Conservation (phyloP, 768 basidiomycete genomes). For the Boletus rufocinnamomeus region DNA sequence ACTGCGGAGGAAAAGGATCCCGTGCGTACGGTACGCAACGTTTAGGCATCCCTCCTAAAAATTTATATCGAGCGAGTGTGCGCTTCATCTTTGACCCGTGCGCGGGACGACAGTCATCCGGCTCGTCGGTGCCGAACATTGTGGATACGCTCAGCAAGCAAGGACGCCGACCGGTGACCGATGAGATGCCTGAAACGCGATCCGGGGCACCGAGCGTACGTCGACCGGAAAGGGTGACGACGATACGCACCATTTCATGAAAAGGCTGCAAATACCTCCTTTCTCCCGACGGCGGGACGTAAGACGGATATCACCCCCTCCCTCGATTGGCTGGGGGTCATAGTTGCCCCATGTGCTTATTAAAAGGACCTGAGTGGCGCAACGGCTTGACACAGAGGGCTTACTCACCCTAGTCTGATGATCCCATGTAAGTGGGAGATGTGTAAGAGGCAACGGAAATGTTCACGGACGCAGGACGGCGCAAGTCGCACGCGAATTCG, state of each 20-base stretch:
- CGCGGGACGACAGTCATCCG: background rate
- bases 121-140: background rate
- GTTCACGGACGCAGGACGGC: background rate
- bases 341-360: background rate
- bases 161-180: slow-evolving; percentile 10
- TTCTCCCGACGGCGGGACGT: background rate
- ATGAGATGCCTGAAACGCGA: background rate
- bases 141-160: background rate
- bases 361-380: background rate
- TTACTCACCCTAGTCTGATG: background rate
- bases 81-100: slow-evolving; percentile 20
- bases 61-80: slow-evolving; percentile 9
- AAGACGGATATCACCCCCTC: background rate
- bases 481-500: background rate
- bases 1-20: background rate
- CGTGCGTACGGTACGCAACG: background rate
- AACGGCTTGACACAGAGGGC: background rate
- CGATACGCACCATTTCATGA: background rate
- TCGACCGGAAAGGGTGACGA: background rate
- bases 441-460: too few relatives aligned
- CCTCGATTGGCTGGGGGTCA: background rate
- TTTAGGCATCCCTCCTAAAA: background rate
- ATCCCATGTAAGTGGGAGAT: background rate
- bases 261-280: background rate
- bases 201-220: background rate